Conservation (phyloP, 192 early-diverging fungal species). For the Jimgerdemannia flammicorona region DNA sequence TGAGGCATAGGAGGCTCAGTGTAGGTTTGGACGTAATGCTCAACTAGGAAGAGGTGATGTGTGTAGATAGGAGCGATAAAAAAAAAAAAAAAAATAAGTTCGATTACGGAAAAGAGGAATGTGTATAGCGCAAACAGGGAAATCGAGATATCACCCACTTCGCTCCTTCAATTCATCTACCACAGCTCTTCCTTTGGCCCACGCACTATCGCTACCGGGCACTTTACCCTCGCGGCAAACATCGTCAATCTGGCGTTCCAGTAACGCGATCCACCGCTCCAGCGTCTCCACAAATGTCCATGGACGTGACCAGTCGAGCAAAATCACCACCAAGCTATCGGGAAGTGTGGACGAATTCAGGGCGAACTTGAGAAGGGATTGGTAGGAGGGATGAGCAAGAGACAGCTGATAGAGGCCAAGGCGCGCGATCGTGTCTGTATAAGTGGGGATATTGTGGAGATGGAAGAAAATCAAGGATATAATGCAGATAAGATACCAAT, state of each 20-base stretch:
- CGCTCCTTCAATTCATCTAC: constrained; percentile 69
- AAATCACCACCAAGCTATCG: constrained; percentile 66
- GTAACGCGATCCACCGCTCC: constrained; percentile 72
- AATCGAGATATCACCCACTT: constrained; percentile 25
- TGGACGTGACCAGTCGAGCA: constrained; percentile 89
- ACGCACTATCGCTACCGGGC: constrained; percentile 36
- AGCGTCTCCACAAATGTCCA: constrained; percentile 82
- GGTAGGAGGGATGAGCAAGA: constrained; percentile 60
- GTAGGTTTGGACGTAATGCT: constrained; percentile 69
- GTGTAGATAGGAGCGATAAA: background rate
- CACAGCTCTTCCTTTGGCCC: constrained; percentile 63
- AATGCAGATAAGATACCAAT: background rate
- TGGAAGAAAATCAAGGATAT: background rate
- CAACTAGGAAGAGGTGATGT: constrained; percentile 38
- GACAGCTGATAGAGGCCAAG: constrained; percentile 81
- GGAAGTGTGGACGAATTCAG: constrained; percentile 61
- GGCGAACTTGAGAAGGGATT: constrained; percentile 67
- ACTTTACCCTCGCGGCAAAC: constrained; percentile 49
- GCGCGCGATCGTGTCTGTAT: constrained; percentile 60
- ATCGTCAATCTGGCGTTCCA: constrained; percentile 51
- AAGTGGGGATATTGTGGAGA: background rate
- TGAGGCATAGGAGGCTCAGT: constrained; percentile 37
- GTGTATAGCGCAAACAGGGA: background rate
- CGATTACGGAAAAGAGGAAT: background rate
- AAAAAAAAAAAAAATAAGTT: constrained; percentile 5